Base-by-base conservation (phyloP, 2,329 filamentous ascomycete species). In the Fusarium luffae region DNA sequence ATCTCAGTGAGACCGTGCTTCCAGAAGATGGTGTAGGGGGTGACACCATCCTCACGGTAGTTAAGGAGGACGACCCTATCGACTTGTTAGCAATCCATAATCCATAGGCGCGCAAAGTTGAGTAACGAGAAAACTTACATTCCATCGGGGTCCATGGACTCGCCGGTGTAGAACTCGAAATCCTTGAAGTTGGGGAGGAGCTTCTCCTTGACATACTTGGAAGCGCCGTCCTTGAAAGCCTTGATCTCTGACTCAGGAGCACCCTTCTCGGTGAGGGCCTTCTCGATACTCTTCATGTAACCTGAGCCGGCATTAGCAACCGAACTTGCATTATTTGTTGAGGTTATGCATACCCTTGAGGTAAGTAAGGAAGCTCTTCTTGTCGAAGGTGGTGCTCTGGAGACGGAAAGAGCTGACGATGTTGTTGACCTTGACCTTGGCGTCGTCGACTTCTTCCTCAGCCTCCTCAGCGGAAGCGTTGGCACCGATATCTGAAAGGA, bases 401-500 rank as follows among this genome's bases (percentile, higher is more conserved):
- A 97, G 89, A 80, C 93, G 93, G 92, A 98, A 98, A 77, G 93
- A 92, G 86, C 94, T 86, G 80, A 97, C 88, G 70, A 98, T 90
- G 84, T 99, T 94, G 87, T 97, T 97, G 85, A 98, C 94, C 80
- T 89, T 89, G 83, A 90, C 82, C 63, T 82, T 81, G 49, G 75
- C 58, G 76, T 97, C 93, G 51, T 97, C 94, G 75, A 90, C 75
- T 71, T 81, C 91, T 76, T 94, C 93, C 0, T 90, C 92, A 59
- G 85, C 92, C 80, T 92, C 95, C 86, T 98, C 96, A 68, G 96
- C 94, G 76, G 95, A 98, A 76, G 96, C 93, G 84, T 99, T 99
- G 86, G 94, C 96, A 82, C 96, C 96, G 77, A 88, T 96, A 82
- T 96, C 92, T 93, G 32, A 59, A 32, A 27, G 32, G 28, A 41